Evolutionary conservation across 257 asterid species (phyloP).

Genomic region (Eustoma russellianum): DNA sequence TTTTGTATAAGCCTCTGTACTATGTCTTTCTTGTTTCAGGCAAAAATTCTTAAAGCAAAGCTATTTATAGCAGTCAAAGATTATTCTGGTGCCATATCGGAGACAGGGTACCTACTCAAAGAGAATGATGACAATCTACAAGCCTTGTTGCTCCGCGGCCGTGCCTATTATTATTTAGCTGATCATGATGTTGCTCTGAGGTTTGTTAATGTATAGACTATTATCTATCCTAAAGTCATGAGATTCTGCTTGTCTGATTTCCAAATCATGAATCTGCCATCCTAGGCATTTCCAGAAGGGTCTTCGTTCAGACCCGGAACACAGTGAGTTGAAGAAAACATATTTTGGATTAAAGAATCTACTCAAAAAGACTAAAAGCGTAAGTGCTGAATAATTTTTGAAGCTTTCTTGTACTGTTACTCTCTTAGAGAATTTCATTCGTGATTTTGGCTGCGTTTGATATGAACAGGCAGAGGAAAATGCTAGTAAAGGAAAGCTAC

Average conservation of each 20-base stretch:
- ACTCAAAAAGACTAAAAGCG: constrained; percentile 84
- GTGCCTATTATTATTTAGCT: constrained; percentile 86
- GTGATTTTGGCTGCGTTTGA: constrained; percentile 2
- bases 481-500: constrained; percentile 82
- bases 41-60: constrained; percentile 69
- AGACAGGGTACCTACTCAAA: constrained; percentile 77
- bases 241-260: constrained; percentile 1
- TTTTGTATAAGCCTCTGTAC: constrained; percentile 3
- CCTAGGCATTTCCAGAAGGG: constrained; percentile 90
- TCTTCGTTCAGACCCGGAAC: constrained; percentile 96
- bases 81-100: constrained; percentile 72
- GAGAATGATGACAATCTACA: constrained; percentile 79
- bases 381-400: constrained; percentile 15
- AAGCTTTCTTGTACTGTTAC: constrained; percentile 1
- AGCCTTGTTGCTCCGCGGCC: constrained; percentile 85
- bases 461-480: constrained; percentile 80
- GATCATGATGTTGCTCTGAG: constrained; percentile 88
- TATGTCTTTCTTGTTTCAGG: constrained; percentile 36
- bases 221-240: background rate
- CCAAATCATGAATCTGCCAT: background rate
- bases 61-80: constrained; percentile 57
- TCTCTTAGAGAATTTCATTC: background rate
- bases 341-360: constrained; percentile 83
- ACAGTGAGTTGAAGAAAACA: constrained; percentile 77
- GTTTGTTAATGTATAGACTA: constrained; percentile 25